These are phyloP conservation scores for Mycena albidolilacea DNA, from an alignment of 768 basidiomycete genomes.

Conservation along the genomic window DNA sequence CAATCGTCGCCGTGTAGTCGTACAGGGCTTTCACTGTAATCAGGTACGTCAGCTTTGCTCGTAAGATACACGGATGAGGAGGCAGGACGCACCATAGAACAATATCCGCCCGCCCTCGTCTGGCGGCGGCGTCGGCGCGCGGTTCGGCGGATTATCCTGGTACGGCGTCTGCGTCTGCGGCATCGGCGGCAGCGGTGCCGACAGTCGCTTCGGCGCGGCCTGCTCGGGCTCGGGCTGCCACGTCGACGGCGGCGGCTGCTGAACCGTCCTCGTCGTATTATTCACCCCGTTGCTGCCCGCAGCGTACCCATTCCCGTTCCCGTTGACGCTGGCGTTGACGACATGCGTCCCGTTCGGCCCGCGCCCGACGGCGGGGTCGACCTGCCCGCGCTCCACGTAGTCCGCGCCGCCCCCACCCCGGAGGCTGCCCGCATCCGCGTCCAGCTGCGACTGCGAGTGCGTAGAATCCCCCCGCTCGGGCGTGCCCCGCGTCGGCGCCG, in stretches of 20 bases:
- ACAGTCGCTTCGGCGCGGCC: slow-evolving; percentile 13
- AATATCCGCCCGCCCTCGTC: slow-evolving; percentile 87
- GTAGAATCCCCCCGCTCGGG: slow-evolving; percentile 11
- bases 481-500: slow-evolving; percentile 7
- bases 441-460: neutral
- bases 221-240: slow-evolving; percentile 37
- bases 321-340: slow-evolving; percentile 18
- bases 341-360: slow-evolving; percentile 28
- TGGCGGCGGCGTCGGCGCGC: slow-evolving; percentile 38
- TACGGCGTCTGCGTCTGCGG: slow-evolving; percentile 29
- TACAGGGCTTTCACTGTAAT: slow-evolving; percentile 89
- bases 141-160: slow-evolving; percentile 31
- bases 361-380: slow-evolving; percentile 30
- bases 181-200: slow-evolving; percentile 36
- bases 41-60: neutral
- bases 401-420: slow-evolving; percentile 7
- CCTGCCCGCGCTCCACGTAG: slow-evolving; percentile 30
- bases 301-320: neutral
- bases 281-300: slow-evolving; percentile 43
- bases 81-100: slow-evolving; percentile 82
- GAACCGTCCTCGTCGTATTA: slow-evolving; percentile 48
- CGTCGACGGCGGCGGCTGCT: slow-evolving; percentile 41
- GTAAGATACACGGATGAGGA: slow-evolving; percentile 12
- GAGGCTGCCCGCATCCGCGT: slow-evolving; percentile 28
- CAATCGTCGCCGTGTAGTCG: slow-evolving; percentile 87